These are phyloP conservation scores for Acrocalymma vagum DNA, from an alignment of 2,329 filamentous ascomycete species.

Conservation along the genomic window DNA sequence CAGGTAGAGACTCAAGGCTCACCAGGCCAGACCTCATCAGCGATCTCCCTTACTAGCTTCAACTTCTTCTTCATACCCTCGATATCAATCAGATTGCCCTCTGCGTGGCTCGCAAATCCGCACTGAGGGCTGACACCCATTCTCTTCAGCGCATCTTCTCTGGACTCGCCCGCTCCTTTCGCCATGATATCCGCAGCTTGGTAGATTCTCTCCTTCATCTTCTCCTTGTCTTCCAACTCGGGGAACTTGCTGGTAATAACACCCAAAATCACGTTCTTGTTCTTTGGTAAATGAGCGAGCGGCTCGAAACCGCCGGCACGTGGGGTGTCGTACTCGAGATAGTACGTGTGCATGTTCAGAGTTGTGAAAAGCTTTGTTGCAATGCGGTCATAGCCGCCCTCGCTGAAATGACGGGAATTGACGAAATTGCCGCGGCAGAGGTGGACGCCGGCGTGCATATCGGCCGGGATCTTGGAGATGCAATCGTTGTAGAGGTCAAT, in stretches of 20 bases:
- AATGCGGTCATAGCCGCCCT: conserved; percentile 54
- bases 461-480: conserved; percentile 66
- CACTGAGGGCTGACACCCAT: conserved; percentile 51
- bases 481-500: conserved; percentile 78
- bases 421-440: conserved; percentile 65
- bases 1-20: conserved; percentile 53
- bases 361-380: conserved; percentile 42
- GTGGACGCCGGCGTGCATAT: conserved; percentile 79
- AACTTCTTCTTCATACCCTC: conserved; percentile 77
- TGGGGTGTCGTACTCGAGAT: conserved; percentile 53
- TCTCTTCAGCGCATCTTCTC: conserved; percentile 72
- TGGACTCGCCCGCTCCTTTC: conserved; percentile 67
- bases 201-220: conserved; percentile 51
- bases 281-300: conserved; percentile 47
- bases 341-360: conserved; percentile 40
- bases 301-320: conserved; percentile 55
- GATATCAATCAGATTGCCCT: conserved; percentile 71
- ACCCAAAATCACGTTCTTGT: conserved; percentile 54
- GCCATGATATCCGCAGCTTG: conserved; percentile 70
- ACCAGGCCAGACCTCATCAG: conserved; percentile 73
- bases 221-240: conserved; percentile 50
- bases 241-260: conserved; percentile 54
- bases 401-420: conserved; percentile 51
- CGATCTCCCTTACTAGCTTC: conserved; percentile 72
- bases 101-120: conserved; percentile 70